Evolutionary conservation across 768 basidiomycete species (phyloP).

Genomic region (Tricholoma terreum): DNA sequence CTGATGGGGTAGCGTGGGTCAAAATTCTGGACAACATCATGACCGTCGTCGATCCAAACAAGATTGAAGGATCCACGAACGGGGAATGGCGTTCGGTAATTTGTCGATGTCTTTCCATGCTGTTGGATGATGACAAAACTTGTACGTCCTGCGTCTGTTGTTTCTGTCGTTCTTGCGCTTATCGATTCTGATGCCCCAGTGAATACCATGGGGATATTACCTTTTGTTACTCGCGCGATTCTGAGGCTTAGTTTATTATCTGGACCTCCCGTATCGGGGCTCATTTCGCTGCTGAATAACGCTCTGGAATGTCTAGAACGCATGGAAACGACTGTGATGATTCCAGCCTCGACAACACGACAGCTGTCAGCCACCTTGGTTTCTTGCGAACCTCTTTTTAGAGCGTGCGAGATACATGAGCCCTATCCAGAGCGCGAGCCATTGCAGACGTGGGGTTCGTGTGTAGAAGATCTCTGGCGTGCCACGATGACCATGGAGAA

Average conservation of each 20-base stretch:
- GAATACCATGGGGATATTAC: constrained; percentile 10
- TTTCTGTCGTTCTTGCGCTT: background rate
- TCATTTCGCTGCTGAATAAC: constrained; percentile 30
- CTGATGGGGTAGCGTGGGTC: constrained; percentile 57
- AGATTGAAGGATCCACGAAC: constrained; percentile 50
- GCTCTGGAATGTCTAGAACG: constrained; percentile 25
- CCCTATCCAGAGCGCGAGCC: constrained; percentile 21
- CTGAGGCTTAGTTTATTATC: constrained; percentile 36
- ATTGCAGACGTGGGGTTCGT: constrained; percentile 45
- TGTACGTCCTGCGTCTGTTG: constrained; percentile 24
- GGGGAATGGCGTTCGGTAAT: constrained; percentile 61
- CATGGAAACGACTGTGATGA: constrained; percentile 23
- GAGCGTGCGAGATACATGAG: constrained; percentile 36
- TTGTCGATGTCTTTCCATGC: constrained; percentile 45
- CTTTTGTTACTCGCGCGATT: constrained; percentile 27
- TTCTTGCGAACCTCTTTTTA: constrained; percentile 27
- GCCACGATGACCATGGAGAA: constrained; percentile 39
- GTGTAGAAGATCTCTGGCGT: constrained; percentile 57
- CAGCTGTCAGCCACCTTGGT: constrained; percentile 1
- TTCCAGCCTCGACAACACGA: constrained; percentile 5
- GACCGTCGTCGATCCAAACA: constrained; percentile 44
- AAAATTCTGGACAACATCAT: constrained; percentile 65
- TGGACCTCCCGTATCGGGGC: constrained; percentile 19
- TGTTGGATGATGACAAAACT: constrained; percentile 32
- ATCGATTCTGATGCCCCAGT: background rate